A percentile compares a stretch with the other conserved stretches of the same genome.
Conservation (phyloP, 495 filamentous ascomycete genomes). For the Tirmania nivea region DNA sequence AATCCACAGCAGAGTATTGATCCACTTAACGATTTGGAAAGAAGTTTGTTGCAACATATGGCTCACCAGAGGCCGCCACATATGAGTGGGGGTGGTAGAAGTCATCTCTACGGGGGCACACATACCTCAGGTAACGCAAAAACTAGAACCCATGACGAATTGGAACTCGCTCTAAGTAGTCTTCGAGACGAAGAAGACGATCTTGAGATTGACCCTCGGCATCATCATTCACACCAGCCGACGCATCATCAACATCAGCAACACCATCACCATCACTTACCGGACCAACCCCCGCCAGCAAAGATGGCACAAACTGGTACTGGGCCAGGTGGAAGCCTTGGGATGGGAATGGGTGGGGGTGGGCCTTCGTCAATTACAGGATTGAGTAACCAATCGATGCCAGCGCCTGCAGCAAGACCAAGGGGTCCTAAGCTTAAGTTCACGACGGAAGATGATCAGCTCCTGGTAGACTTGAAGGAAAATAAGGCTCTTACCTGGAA, state of each 20-base stretch:
- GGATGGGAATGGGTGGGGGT: conserved; percentile 53
- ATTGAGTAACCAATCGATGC: conserved; percentile 30
- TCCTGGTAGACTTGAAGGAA: conserved; percentile 74
- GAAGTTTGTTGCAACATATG: conserved; percentile 19
- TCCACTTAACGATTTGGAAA: conserved; percentile 18
- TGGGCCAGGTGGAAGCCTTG: conserved; percentile 31
- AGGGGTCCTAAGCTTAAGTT: conserved; percentile 75
- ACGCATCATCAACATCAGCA: conserved; percentile 23
- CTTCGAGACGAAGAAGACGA: conserved; percentile 19
- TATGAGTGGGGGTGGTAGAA: conserved; percentile 16
- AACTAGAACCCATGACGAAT: conserved; percentile 19
- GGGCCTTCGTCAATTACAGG: not conserved
- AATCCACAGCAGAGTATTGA: conserved; percentile 10
- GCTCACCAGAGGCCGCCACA: conserved; percentile 20
- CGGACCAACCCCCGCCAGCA: conserved; percentile 36
- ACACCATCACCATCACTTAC: conserved; percentile 55
- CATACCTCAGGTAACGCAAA: conserved; percentile 17
- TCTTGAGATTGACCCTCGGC: conserved; percentile 17
- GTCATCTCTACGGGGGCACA: conserved; percentile 17
- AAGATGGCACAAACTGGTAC: conserved; percentile 31
- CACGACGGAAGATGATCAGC: conserved; percentile 65
- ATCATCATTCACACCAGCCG: conserved; percentile 16
- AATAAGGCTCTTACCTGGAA: conserved; percentile 86
- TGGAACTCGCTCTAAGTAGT: conserved; percentile 16
- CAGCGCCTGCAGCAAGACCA: conserved; percentile 48